Percentiles rank a stretch among this genome's conserved stretches.
Conservation (phyloP, 176 grass and related monocot genomes). For the Oryza glaberrima region DNA sequence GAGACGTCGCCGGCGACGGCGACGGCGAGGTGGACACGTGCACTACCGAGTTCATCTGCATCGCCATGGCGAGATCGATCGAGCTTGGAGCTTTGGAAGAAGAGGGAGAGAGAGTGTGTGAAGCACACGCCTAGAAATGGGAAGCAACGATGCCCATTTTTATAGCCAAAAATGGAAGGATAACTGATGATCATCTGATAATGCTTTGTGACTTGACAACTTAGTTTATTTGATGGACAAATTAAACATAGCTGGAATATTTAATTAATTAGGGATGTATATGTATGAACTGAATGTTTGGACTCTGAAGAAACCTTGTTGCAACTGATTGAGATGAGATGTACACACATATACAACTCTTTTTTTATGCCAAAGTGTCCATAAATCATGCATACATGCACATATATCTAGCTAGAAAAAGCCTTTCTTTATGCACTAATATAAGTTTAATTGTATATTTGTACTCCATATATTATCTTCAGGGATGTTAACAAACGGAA, state of each 20-base stretch:
- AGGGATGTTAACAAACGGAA: not conserved
- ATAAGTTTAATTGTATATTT: not conserved
- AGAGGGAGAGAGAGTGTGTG: slow-evolving; percentile 17
- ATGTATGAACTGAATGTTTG: not conserved
- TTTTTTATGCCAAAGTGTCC: slow-evolving; percentile 1
- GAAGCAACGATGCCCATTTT: not conserved
- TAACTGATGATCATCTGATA: not conserved
- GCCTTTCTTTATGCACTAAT: not conserved
- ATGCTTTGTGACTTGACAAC: not conserved
- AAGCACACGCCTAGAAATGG: slow-evolving; percentile 26
- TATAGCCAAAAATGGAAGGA: not conserved
- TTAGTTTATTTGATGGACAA: not conserved
- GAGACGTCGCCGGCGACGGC: slow-evolving; percentile 10
- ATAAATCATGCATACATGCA: not conserved
- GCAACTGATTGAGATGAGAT: not conserved
- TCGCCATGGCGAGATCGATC: slow-evolving; percentile 15
- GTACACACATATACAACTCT: not conserved
- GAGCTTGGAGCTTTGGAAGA: not conserved
- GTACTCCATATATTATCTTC: not conserved
- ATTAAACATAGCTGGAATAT: not conserved
- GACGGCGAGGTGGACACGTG: not conserved
- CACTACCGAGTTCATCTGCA: slow-evolving; percentile 28
- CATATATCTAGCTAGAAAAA: not conserved
- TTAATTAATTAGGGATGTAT: not conserved
- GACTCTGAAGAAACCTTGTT: not conserved